phyloP scores from a whole-genome alignment of 495 filamentous ascomycete genomes.

The Penicillium chermesinum region DNA sequence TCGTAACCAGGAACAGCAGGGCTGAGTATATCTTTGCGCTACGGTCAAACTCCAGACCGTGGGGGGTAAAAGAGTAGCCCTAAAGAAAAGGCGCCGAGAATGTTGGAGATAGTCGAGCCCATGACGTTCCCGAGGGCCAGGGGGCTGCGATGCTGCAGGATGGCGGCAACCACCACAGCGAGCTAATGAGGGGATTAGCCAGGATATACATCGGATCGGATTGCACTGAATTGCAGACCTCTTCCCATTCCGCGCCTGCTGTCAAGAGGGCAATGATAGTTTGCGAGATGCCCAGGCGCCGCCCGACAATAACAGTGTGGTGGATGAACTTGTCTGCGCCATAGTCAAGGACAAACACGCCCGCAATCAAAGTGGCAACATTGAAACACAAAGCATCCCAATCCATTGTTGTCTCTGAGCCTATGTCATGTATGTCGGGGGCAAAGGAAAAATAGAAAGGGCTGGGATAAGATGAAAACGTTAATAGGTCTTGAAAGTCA shows the following conservation, averaged over 20 bases:
- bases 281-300: conserved; percentile 41
- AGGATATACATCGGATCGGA: background rate
- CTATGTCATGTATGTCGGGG: too few species aligned
- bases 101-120: conserved; percentile 52
- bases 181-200: conserved; percentile 31
- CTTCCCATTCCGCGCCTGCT: conserved; percentile 54
- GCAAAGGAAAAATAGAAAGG: too few species aligned
- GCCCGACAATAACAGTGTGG: conserved; percentile 46
- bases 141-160: conserved; percentile 32
- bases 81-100: conserved; percentile 52
- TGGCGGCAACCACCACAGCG: conserved; percentile 42
- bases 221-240: conserved; percentile 36
- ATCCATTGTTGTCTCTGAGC: too few species aligned
- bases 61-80: conserved; percentile 40
- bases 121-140: conserved; percentile 54
- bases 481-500: too few species aligned
- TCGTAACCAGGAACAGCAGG: conserved; percentile 34
- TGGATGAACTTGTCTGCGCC: conserved; percentile 45
- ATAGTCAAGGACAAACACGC: conserved; percentile 25
- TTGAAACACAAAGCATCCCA: conserved; percentile 23
- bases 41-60: conserved; percentile 31
- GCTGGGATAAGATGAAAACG: too few species aligned
- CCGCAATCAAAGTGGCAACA: conserved; percentile 16
- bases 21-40: conserved; percentile 46
- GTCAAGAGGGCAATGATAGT: conserved; percentile 49